These are phyloP conservation scores for Neopestalotiopsis sp. DNA, from an alignment of 2,329 filamentous ascomycete species.

Conservation along the genomic window DNA sequence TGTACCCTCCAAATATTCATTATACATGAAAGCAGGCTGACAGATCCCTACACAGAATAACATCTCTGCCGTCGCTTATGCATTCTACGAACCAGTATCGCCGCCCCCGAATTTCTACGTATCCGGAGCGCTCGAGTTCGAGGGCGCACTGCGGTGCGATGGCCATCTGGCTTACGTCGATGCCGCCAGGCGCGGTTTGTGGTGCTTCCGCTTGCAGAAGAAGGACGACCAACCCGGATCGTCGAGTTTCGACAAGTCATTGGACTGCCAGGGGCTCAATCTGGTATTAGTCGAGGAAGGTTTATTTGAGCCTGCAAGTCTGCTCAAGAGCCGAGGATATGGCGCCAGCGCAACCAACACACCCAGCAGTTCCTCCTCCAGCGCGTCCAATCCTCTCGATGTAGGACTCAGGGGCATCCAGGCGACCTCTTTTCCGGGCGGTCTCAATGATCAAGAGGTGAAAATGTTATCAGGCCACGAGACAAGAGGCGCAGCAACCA, in stretches of 20 bases:
- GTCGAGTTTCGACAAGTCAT: slow-evolving; percentile 41
- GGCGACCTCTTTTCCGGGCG: slow-evolving; percentile 32
- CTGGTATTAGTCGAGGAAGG: slow-evolving; percentile 56
- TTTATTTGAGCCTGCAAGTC: slow-evolving; percentile 52
- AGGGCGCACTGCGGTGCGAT: slow-evolving; percentile 55
- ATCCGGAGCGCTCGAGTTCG: slow-evolving; percentile 56
- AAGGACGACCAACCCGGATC: slow-evolving; percentile 43
- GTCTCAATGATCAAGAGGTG: slow-evolving; percentile 35
- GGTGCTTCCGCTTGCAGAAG: slow-evolving; percentile 57
- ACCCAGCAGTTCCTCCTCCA: slow-evolving; percentile 52
- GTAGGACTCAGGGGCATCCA: slow-evolving; percentile 37
- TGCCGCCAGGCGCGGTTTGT: slow-evolving; percentile 53
- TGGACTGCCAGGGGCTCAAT: slow-evolving; percentile 51
- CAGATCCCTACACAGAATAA: slow-evolving; percentile 51
- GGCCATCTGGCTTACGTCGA: slow-evolving; percentile 62
- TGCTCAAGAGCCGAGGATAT: slow-evolving; percentile 50
- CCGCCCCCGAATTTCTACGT: slow-evolving; percentile 51
- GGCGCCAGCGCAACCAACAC: slow-evolving; percentile 49
- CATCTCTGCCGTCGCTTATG: slow-evolving; percentile 60
- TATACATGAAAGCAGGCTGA: slow-evolving; percentile 22
- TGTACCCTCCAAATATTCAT: no score
- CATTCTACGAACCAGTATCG: slow-evolving; percentile 57
- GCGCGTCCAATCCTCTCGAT: slow-evolving; percentile 45
- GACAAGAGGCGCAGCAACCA: slow-evolving; percentile 42
- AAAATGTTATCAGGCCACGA: slow-evolving; percentile 31